Conservation (phyloP, 768 basidiomycete genomes). For the Leccinum longicurvipes region DNA sequence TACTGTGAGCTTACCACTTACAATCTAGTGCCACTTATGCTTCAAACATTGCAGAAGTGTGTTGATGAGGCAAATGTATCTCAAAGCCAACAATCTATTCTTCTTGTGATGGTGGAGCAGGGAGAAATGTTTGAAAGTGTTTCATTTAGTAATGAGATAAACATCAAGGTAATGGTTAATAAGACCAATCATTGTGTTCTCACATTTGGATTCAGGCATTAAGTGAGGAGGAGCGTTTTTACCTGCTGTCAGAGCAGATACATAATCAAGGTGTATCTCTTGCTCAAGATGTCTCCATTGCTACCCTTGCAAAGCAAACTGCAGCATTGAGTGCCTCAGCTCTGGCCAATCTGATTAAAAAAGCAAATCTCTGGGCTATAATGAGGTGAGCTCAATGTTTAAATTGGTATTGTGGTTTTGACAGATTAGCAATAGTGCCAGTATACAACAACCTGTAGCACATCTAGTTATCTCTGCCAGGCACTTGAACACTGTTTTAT, state of each 20-base stretch:
- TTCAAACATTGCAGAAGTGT: slow-evolving; percentile 59
- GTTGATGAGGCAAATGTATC: slow-evolving; percentile 56
- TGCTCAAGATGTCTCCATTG: slow-evolving; percentile 77
- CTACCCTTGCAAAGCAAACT: slow-evolving; percentile 74
- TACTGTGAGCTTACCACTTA: background rate
- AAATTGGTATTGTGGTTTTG: background rate
- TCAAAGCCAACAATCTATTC: slow-evolving; percentile 68
- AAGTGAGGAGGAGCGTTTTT: slow-evolving; percentile 67
- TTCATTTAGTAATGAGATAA: slow-evolving; percentile 83
- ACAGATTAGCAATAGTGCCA: slow-evolving; percentile 2
- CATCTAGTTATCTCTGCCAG: slow-evolving; percentile 33
- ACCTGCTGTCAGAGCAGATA: slow-evolving; percentile 46
- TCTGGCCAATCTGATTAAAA: slow-evolving; percentile 62
- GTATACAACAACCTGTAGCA: background rate
- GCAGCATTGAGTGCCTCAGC: slow-evolving; percentile 88
- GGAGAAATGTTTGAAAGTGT: slow-evolving; percentile 63
- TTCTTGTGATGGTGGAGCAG: slow-evolving; percentile 69
- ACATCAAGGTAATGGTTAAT: slow-evolving; percentile 54
- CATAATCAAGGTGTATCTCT: slow-evolving; percentile 42
- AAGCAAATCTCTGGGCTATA: slow-evolving; percentile 51
- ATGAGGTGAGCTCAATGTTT: slow-evolving; percentile 13
- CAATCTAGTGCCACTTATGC: slow-evolving; percentile 53
- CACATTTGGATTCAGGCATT: slow-evolving; percentile 56
- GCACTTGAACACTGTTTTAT: slow-evolving; percentile 74
- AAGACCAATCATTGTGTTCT: background rate